Evolutionary conservation across 2,329 filamentous ascomycete species (phyloP), one percentile per base, ranked within the genome.

Genomic region (Alternaria brassicicola): DNA sequence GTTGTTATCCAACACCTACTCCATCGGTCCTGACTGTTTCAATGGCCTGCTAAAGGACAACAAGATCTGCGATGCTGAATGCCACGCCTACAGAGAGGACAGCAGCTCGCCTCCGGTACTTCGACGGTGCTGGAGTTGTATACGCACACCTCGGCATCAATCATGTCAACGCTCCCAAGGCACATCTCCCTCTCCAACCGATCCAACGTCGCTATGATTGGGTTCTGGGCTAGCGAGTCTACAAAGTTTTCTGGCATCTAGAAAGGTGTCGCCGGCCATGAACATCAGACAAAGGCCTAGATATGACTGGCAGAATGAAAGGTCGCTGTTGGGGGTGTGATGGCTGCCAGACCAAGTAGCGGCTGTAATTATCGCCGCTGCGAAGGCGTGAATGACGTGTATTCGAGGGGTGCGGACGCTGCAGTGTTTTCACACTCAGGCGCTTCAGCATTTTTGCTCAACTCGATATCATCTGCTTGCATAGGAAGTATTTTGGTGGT

Each of bases 201-300:
- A 39, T 72, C 73, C 9, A 79, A 74, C 6, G 76, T 88, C 3
- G 86, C 84, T 0, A 74, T 89, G 41, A 76, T 89, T 26, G 86
- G 86, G 0, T 81, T 81, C 45, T 88, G 85, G 81, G 85, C 83
- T 2, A 85, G 85, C 50, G 83, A 83, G 6, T 85, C 84, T 0
- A 77, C 74, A 4, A 81, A 87, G 58, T 81, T 89, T 77, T 84
- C 84, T 49, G 86, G 86, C 0, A 86, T 85, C 65, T 89, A 89
- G 73, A 78, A 69, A 56, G 86, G 86, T 26, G 39, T 42, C 39
- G 39, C 39, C 23, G 13, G 39, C 39, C 39, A 42, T 42, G 39
- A 26, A 42, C 39, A 42, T 42, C 39, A 42, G 41, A 43, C 2
- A 43, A 17, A 12, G 15, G 41, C 6, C 41, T 15, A 2, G 17